Percentiles rank a stretch among this genome's conserved stretches.
Evolutionary conservation across 768 basidiomycete genomes (phyloP).

Genomic region (Kwoniella dejecticola): DNA sequence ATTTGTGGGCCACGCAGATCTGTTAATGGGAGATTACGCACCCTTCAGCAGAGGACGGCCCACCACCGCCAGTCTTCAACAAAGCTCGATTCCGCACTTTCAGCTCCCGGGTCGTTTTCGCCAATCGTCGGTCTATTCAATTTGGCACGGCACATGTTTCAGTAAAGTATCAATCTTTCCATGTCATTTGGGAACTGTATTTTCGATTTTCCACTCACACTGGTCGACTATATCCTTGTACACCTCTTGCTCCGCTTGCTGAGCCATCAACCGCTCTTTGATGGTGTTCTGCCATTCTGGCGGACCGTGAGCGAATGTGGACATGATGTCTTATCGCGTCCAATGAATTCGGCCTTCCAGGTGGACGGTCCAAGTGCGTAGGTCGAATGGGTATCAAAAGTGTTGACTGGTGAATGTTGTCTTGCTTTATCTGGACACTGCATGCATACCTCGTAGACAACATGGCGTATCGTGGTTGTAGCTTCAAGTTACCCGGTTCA

Average conservation of each 20-base stretch:
- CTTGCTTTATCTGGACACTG: neutral
- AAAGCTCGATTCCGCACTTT: constrained; percentile 90
- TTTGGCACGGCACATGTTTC: too few relatives aligned
- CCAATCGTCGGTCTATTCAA: constrained; percentile 82
- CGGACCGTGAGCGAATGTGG: constrained; percentile 1
- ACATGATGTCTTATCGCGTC: neutral
- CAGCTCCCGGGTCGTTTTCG: constrained; percentile 85
- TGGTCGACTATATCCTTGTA: constrained; percentile 87
- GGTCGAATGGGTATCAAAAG: too few relatives aligned
- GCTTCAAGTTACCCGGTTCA: too few relatives aligned
- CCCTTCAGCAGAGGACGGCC: constrained; percentile 41
- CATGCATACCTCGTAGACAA: neutral
- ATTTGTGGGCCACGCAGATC: neutral
- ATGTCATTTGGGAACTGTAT: too few relatives aligned
- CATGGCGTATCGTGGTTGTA: neutral
- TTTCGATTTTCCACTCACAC: constrained; percentile 77
- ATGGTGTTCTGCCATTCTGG: constrained; percentile 75
- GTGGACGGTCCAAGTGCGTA: neutral
- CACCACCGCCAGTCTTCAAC: constrained; percentile 71
- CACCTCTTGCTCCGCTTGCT: constrained; percentile 75
- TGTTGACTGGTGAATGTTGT: neutral
- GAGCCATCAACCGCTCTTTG: constrained; percentile 70
- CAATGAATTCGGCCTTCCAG: neutral
- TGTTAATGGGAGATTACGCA: constrained; percentile 2
- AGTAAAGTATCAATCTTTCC: too few relatives aligned